Evolutionary conservation across 75 land plant genomes (phyloP).

Genomic region (Larix kaempferi): DNA sequence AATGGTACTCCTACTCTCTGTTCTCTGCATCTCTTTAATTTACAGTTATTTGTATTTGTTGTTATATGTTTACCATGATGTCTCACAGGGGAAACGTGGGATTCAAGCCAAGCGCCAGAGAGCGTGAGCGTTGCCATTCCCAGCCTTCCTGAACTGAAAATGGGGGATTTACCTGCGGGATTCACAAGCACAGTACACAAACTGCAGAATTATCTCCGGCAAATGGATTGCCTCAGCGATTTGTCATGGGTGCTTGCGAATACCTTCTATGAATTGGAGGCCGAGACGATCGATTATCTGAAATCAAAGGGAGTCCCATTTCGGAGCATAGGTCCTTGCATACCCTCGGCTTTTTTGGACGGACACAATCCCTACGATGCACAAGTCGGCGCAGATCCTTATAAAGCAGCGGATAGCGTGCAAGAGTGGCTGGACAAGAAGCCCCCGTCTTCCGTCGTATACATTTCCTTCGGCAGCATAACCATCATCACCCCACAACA

Average conservation of each 20-base stretch:
- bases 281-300: no score
- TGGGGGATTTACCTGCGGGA: background rate
- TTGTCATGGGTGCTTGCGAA: background rate
- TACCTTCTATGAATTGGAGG: background rate
- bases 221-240: background rate
- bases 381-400: conserved; percentile 8
- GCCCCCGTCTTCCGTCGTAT: conserved; percentile 26
- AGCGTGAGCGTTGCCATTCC: background rate
- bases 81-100: background rate
- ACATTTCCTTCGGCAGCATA: conserved; percentile 33
- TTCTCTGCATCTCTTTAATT: no score
- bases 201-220: background rate
- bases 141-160: background rate
- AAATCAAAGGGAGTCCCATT: background rate
- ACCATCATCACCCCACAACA: conserved; percentile 11
- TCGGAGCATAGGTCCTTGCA: background rate
- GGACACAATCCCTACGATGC: background rate
- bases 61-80: no score
- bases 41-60: no score
- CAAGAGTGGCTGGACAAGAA: conserved; percentile 28
- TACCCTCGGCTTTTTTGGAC: background rate
- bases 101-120: background rate
- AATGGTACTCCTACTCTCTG: no score
- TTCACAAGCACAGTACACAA: background rate
- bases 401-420: conserved; percentile 17